Evolutionary conservation across 139 green algal genomes (phyloP).

Genomic region (Trebouxia sp.): DNA sequence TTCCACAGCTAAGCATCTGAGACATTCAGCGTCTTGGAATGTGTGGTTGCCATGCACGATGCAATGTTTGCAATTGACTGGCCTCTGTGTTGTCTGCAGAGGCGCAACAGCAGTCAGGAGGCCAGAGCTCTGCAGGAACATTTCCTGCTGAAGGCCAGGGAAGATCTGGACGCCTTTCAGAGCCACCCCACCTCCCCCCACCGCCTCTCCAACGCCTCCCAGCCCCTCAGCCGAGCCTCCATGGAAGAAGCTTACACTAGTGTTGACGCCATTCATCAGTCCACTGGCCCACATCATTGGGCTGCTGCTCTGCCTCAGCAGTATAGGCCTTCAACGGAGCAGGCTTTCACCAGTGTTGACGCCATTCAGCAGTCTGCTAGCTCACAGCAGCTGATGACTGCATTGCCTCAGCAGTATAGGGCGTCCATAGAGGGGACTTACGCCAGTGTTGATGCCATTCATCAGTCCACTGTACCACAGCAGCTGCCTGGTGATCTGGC

Average conservation of each 20-base stretch:
- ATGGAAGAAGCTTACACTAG: background rate
- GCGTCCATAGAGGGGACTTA: no score
- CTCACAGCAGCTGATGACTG: background rate
- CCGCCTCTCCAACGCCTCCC: background rate
- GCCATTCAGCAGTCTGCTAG: background rate
- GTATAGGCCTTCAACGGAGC: background rate
- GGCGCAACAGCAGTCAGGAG: constrained; percentile 24
- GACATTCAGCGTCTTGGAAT: no score
- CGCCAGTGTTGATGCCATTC: no score
- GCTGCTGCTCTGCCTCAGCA: no score
- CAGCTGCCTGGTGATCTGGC: no score
- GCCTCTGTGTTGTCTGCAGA: background rate
- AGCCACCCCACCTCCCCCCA: background rate
- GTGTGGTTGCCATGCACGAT: no score
- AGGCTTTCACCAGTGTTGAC: background rate
- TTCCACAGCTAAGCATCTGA: background rate
- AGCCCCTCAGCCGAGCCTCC: no score
- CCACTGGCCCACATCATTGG: no score
- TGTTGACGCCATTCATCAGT: background rate
- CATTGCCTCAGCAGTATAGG: no score
- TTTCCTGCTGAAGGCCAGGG: background rate
- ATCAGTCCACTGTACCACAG: background rate
- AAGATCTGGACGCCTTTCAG: constrained; percentile 4
- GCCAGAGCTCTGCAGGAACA: constrained; percentile 11
- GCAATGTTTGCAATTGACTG: no score